Conservation (phyloP, 108 stramenopile genomes). For the Cylindrotheca closterium region DNA sequence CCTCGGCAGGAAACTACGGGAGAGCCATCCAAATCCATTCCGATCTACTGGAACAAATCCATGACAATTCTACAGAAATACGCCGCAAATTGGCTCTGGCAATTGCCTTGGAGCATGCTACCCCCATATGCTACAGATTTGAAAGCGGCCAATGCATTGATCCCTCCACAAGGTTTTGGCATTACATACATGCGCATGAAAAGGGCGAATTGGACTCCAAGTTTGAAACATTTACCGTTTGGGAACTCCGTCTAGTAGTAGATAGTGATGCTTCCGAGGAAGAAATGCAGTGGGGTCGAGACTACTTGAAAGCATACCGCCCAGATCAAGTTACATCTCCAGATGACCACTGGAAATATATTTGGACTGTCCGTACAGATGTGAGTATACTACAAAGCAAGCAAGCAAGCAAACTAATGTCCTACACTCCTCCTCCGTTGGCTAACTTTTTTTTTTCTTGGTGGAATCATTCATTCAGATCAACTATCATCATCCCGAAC, state of each 20-base stretch:
- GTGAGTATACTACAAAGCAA: no score
- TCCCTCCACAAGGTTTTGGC: conserved; percentile 46
- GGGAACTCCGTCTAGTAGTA: conserved; percentile 40
- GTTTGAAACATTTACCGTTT: conserved; percentile 37
- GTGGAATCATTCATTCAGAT: no score
- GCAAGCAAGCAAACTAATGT: no score
- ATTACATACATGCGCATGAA: conserved; percentile 44
- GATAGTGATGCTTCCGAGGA: conserved; percentile 45
- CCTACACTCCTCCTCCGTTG: no score
- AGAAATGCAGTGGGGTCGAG: conserved; percentile 49
- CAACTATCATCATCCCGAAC: conserved; percentile 37
- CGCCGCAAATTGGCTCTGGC: conserved; percentile 20
- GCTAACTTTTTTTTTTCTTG: no score
- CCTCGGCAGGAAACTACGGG: conserved; percentile 31
- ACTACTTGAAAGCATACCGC: conserved; percentile 42
- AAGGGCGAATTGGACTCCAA: conserved; percentile 35
- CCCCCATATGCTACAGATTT: conserved; percentile 26
- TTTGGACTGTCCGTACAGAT: conserved; percentile 39
- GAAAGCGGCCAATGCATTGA: conserved; percentile 22
- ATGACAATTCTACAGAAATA: background rate
- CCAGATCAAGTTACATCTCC: conserved; percentile 34
- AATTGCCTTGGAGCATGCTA: conserved; percentile 22
- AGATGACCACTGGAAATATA: conserved; percentile 35
- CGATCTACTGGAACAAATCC: conserved; percentile 4
- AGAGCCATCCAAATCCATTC: conserved; percentile 23